These are phyloP conservation scores for Fusarium sp. DNA, from an alignment of 2,329 filamentous ascomycete genomes.

Conservation along the genomic window DNA sequence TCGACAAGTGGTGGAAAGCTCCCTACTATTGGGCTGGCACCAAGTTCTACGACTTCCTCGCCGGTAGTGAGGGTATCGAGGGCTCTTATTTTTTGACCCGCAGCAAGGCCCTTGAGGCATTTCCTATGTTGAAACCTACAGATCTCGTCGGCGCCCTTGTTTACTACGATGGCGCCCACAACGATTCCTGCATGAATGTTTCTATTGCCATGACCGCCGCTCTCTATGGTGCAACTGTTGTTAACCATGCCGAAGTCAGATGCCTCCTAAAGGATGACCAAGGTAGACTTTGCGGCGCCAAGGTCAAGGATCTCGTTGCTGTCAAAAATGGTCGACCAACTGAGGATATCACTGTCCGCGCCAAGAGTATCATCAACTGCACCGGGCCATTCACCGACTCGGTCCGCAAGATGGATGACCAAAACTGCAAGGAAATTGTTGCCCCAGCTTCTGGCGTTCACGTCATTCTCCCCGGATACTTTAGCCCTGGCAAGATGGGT, in stretches of 20 bases:
- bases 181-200: conserved; percentile 93
- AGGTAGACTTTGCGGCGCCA: conserved; percentile 79
- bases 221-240: conserved; percentile 84
- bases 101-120: conserved; percentile 86
- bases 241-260: conserved; percentile 87
- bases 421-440: conserved; percentile 77
- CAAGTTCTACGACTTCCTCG: conserved; percentile 86
- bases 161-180: conserved; percentile 93
- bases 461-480: conserved; percentile 87
- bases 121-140: conserved; percentile 87
- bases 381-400: conserved; percentile 89
- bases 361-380: conserved; percentile 87
- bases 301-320: conserved; percentile 75
- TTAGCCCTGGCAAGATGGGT: conserved; percentile 86
- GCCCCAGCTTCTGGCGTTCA: conserved; percentile 88
- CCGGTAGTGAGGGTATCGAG: conserved; percentile 87
- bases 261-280: conserved; percentile 77
- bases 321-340: conserved; percentile 68
- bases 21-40: conserved; percentile 82
- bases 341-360: conserved; percentile 76
- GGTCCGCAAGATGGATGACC: conserved; percentile 86
- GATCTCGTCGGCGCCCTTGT: conserved; percentile 84
- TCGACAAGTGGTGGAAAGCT: conserved; percentile 81
- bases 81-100: conserved; percentile 88
- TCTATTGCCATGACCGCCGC: conserved; percentile 88